Percentiles rank a stretch among this genome's conserved stretches.
Conservation (phyloP, 805 yeast species). For the Wickerhamomyces kurtzmanii region DNA sequence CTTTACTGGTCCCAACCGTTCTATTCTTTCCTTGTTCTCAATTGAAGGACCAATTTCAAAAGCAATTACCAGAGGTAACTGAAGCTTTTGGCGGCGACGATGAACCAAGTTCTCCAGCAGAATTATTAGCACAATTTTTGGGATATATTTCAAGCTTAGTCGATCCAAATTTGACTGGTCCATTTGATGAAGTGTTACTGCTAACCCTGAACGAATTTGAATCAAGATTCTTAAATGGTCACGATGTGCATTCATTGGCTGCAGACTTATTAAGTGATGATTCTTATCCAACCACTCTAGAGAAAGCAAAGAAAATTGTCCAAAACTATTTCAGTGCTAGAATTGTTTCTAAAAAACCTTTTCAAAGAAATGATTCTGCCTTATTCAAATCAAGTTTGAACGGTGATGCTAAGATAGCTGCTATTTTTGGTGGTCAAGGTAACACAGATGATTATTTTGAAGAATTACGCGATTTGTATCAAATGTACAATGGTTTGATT, state of each 20-base stretch:
- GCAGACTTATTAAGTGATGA: conserved; percentile 50
- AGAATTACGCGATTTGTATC: conserved; percentile 81
- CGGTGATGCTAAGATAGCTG: conserved; percentile 54
- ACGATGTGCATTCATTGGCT: conserved; percentile 86
- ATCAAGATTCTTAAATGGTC: conserved; percentile 60
- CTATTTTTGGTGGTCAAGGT: conserved; percentile 99
- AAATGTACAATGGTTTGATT: conserved; percentile 66
- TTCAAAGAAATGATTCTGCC: conserved; percentile 41
- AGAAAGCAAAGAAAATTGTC: conserved; percentile 66
- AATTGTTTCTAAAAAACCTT: conserved; percentile 36
- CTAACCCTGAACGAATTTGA: conserved; percentile 78
- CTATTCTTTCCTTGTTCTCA: conserved; percentile 76
- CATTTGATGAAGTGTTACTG: conserved; percentile 59
- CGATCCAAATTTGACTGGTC: conserved; percentile 34
- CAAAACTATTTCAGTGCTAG: conserved; percentile 68
- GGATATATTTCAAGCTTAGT: conserved; percentile 54
- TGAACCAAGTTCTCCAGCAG: conserved; percentile 83
- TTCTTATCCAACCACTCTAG: conserved; percentile 51
- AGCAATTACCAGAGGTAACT: conserved; percentile 65
- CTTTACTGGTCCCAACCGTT: conserved; percentile 76
- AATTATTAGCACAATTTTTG: conserved; percentile 73
- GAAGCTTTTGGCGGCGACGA: conserved; percentile 80
- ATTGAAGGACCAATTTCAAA: conserved; percentile 76
- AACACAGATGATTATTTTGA: conserved; percentile 96
- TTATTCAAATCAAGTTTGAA: conserved; percentile 55